Base-by-base conservation (phyloP, 192 early-diverging fungal species). In the Backusella morwellensis region DNA sequence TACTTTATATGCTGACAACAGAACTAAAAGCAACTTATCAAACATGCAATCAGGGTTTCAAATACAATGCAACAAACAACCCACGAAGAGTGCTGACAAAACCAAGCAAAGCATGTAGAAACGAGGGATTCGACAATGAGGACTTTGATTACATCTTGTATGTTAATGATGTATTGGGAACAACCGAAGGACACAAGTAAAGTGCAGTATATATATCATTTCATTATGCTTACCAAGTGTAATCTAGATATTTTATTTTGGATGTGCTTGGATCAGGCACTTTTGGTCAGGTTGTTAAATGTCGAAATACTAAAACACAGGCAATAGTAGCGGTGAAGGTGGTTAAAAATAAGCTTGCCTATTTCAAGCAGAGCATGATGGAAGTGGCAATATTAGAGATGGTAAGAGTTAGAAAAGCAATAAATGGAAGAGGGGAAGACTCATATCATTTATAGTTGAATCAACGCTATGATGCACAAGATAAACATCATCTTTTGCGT, bases 231-330 rank as follows among this genome's bases (percentile, higher is more conserved):
- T 56, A 3, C 50, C 12, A 52, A 9, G 11, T 9, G 38, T 44
- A 17, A 14, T 44, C 19, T 50, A 94, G 93, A 74, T 99, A 96
- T 83, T 78, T 95, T 50, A 98, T 99, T 77, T 76, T 97, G 74
- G 97, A 98, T 82, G 90, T 96, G 44, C 86, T 99, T 6, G 98
- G 98, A 21, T 90, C 94, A 83, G 98, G 98, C 35, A 98, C 98
- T 3, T 99, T 99, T 91, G 98, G 98, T 6, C 98, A 99, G 83
- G 98, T 99, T 11, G 97, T 97, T 26, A 97, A 96, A 82, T 98
- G 97, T 80, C 89, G 92, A 63, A 96, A 99, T 75, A 84, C 95
- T 50, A 96, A 95, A 81, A 97, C 97, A 17, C 91, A 94, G 82
- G 96, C 95, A 50, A 84, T 93, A 23, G 92, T 97, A 36, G 98